Percentiles rank a stretch among this genome's conserved stretches.
phyloP scores from a whole-genome alignment of 2,329 filamentous ascomycete genomes.

The Xylaria sp. region DNA sequence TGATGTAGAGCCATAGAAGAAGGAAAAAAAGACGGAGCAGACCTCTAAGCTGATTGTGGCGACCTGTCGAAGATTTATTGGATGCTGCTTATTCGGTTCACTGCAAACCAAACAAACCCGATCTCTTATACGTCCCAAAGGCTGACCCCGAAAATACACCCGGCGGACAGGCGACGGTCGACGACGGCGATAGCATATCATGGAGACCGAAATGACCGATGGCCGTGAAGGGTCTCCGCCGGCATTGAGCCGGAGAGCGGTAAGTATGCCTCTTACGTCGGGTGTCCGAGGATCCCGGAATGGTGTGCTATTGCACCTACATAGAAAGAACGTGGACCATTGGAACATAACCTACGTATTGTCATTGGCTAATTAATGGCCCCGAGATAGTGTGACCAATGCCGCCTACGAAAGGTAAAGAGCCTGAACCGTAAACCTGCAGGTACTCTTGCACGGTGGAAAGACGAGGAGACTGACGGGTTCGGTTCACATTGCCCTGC shows the following conservation, averaged over 20 bases:
- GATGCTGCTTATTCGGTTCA: slow-evolving; percentile 13
- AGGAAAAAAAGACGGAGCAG: background rate
- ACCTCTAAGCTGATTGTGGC: background rate
- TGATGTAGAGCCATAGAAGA: background rate
- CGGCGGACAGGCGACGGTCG: background rate
- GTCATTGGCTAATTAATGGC: slow-evolving; percentile 50
- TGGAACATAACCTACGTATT: background rate
- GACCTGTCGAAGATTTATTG: background rate
- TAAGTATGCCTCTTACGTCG: slow-evolving; percentile 51
- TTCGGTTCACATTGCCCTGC: slow-evolving; percentile 2
- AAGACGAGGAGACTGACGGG: background rate
- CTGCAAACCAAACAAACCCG: background rate
- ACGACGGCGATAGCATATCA: slow-evolving; percentile 15
- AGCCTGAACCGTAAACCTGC: background rate
- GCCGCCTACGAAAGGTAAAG: slow-evolving; percentile 53
- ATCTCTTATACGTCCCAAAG: background rate
- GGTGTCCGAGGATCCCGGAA: slow-evolving; percentile 46
- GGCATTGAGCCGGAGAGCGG: slow-evolving; percentile 54
- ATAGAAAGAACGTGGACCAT: background rate
- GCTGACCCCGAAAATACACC: background rate
- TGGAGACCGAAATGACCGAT: slow-evolving; percentile 51
- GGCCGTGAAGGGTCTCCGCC: slow-evolving; percentile 51
- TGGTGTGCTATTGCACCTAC: slow-evolving; percentile 3
- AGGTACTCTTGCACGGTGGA: slow-evolving; percentile 11
- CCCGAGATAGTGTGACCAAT: slow-evolving; percentile 56